phyloP scores from a whole-genome alignment of 345 rosid genomes.

The Excoecaria agallocha region DNA sequence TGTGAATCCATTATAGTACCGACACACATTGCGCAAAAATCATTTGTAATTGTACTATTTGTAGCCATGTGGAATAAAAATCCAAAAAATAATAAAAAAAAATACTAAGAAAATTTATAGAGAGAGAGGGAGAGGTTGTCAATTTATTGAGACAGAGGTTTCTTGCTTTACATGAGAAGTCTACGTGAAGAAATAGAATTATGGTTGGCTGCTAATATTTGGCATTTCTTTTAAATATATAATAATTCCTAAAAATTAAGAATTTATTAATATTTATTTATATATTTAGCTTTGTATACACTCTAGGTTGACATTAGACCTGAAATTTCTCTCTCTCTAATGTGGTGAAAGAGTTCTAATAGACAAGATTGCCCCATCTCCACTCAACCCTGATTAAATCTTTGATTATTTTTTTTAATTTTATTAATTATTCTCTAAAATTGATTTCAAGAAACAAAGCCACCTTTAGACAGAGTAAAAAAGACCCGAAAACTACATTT shows the following conservation, averaged over 20 bases:
- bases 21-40: not conserved
- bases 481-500: conserved; percentile 35
- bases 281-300: conserved; percentile 45
- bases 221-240: not conserved
- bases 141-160: conserved; percentile 5
- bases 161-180: conserved; percentile 38
- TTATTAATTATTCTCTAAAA: conserved; percentile 2
- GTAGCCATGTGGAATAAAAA: not conserved
- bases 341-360: conserved; percentile 29
- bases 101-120: not conserved
- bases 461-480: conserved; percentile 25
- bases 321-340: conserved; percentile 19
- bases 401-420: conserved; percentile 13
- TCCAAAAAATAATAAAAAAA: not conserved
- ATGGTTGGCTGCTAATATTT: conserved; percentile 18
- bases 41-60: too few species aligned
- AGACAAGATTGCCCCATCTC: conserved; percentile 56
- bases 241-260: not conserved
- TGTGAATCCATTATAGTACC: not conserved
- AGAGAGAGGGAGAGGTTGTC: not conserved
- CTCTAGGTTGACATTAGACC: conserved; percentile 72
- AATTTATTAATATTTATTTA: not conserved
- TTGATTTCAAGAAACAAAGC: conserved; percentile 26
- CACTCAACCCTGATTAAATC: conserved; percentile 52
- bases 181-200: conserved; percentile 43